Evolutionary conservation across 1,284 basidiomycete species (phyloP), one percentile per base, ranked within the genome.

Genomic region (Trametes versicolor): DNA sequence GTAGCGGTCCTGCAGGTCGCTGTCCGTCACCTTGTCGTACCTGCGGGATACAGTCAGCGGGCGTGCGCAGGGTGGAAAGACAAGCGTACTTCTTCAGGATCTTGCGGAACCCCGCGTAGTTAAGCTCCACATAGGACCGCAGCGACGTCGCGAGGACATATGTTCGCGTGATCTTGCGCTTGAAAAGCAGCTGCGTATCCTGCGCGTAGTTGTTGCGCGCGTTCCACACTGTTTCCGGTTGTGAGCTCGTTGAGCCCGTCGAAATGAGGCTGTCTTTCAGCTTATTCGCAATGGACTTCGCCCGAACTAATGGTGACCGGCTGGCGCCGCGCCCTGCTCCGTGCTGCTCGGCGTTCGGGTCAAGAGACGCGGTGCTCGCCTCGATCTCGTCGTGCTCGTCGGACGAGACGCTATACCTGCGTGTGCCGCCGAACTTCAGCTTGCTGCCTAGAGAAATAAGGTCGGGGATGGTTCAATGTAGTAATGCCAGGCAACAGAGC

Each of bases 11-110:
- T 97, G 93, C 68, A 98, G 87, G 84, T 92, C 71, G 67, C 87
- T 93, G 70, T 92, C 90, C 1, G 92, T 95, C 69, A 98, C 94
- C 79, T 99, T 99, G 85, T 99, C 97, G 75, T 98, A 98, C 75
- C 93, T 94, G 66, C 39, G 12, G 55, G 36, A 45, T 8, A 32
- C 8, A 32, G 23, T 66, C 41, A 64, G 63, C 37, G 19, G 10
- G 67, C 70, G 55, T 67, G 47, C 15, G 59, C 37, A 21, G 4
- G 48, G 39, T 25, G 34, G 53, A 39, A 57, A 55, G 58, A 64
- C 5, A 8, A 36, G 76, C 87, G 65, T 75, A 95, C 92, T 99
- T 99, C 79, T 99, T 99, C 73, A 98, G 77, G 45, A 98, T 97
- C 84, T 99, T 99, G 72, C 95, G 89, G 80, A 99, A 95, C 0